Evolutionary conservation across 2,329 filamentous ascomycete species (phyloP).

Genomic region (Colletotrichum sp.): DNA sequence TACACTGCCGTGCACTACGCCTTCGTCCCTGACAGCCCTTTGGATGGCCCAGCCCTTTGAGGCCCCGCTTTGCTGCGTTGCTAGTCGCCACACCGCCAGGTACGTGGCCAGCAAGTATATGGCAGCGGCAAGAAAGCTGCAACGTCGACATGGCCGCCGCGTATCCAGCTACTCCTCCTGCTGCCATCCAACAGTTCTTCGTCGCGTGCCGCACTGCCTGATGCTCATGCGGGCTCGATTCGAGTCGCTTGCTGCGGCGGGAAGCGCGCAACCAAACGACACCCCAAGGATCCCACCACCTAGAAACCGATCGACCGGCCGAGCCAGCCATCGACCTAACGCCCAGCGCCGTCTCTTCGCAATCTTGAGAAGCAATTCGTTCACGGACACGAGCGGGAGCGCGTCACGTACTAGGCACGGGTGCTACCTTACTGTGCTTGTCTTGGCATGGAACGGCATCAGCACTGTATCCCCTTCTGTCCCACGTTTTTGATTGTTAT

Average conservation of each 20-base stretch:
- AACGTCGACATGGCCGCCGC: background rate
- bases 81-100: background rate
- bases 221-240: background rate
- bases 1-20: background rate
- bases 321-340: background rate
- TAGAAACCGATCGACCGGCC: background rate
- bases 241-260: background rate
- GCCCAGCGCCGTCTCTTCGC: background rate
- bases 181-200: background rate
- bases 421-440: background rate
- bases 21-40: slow-evolving; percentile 1
- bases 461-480: background rate
- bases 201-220: background rate
- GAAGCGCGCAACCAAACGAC: slow-evolving; percentile 4
- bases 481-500: background rate
- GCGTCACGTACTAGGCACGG: background rate
- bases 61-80: background rate
- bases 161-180: background rate
- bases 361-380: background rate
- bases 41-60: background rate
- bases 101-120: background rate
- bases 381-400: background rate
- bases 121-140: background rate
- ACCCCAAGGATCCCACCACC: background rate
- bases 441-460: background rate